These are phyloP conservation scores for Puccinia sorghi DNA, from an alignment of 1,284 basidiomycete species.

Conservation along the genomic window DNA sequence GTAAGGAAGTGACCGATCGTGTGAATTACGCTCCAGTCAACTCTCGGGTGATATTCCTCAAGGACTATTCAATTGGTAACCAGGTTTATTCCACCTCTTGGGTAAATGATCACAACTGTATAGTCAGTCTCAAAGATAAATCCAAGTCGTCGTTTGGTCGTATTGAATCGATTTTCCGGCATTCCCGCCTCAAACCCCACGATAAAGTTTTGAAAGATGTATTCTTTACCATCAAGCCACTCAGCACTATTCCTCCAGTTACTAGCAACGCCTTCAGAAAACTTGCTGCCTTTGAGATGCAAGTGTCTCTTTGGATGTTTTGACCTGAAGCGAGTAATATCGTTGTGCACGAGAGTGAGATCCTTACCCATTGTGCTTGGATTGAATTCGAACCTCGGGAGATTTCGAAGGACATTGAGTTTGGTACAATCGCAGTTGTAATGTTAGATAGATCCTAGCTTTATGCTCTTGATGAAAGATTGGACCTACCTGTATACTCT, in stretches of 20 bases:
- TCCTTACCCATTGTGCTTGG: slow-evolving; percentile 29
- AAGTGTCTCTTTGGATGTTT: not conserved
- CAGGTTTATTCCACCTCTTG: not conserved
- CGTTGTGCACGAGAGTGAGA: not conserved
- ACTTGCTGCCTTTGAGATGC: slow-evolving; percentile 8
- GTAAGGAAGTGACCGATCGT: not conserved
- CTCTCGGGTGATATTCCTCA: not conserved
- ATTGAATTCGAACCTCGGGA: not conserved
- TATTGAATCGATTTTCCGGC: not conserved
- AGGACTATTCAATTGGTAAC: not conserved
- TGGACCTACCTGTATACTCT: too few species aligned
- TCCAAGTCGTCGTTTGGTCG: not conserved
- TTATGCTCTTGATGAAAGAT: too few species aligned
- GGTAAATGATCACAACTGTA: slow-evolving; percentile 3
- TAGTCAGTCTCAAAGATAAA: not conserved
- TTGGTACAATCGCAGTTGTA: slow-evolving; percentile 6
- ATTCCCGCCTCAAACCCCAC: not conserved
- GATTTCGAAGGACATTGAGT: not conserved
- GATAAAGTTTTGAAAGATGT: not conserved
- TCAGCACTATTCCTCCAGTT: not conserved
- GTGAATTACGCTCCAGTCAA: not conserved
- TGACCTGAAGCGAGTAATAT: not conserved
- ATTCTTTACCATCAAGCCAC: slow-evolving; percentile 5
- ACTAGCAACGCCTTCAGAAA: not conserved
- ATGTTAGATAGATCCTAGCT: slow-evolving; percentile 7